Base-by-base conservation (phyloP, 2,329 filamentous ascomycete species). In the Elsinoe necatrix region DNA sequence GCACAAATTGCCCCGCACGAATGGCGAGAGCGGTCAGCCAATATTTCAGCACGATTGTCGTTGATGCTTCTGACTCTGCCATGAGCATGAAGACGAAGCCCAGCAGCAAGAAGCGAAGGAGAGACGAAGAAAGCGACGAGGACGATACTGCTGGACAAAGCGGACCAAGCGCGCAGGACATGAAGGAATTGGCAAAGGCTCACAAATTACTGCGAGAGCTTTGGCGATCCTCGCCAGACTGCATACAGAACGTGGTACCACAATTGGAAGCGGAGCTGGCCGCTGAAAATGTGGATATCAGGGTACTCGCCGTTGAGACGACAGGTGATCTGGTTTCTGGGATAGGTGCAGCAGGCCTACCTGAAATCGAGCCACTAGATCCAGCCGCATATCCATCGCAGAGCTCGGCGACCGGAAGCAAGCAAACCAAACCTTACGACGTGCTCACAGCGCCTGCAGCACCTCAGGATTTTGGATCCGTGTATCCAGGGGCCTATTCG, bases 1-100 rank as follows among this genome's bases (percentile, higher is more conserved):
- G 93, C 75, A 93, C 90, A 65, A 81, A 81, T 16, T 95, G 85
- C 63, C 83, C 88, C 0, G 92, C 96, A 63, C 95, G 95, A 71
- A 96, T 98, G 92, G 86, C 89, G 1, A 86, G 90, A 60, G 89
- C 95, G 63, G 86, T 97, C 57, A 92, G 89, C 63, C 90, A 95
- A 66, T 98, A 97, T 70, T 98, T 98, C 69, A 95, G 90, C 71
- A 90, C 95, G 57, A 90, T 97, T 54, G 95, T 98, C 58, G 84
- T 97, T 60, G 90, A 96, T 67, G 87, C 90, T 2, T 90, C 66
- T 11, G 66, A 69, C 16, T 63, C 60, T 4, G 52, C 63, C 9
- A 56, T 61, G 7, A 60, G 57, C 9, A 50, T 60, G n/a, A 68
- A 66, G 48, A 54, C 59, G 2, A 87, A 58, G 83, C 86, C 50